phyloP scores from a whole-genome alignment of 2,329 filamentous ascomycete species.

The Colletotrichum noveboracense region DNA sequence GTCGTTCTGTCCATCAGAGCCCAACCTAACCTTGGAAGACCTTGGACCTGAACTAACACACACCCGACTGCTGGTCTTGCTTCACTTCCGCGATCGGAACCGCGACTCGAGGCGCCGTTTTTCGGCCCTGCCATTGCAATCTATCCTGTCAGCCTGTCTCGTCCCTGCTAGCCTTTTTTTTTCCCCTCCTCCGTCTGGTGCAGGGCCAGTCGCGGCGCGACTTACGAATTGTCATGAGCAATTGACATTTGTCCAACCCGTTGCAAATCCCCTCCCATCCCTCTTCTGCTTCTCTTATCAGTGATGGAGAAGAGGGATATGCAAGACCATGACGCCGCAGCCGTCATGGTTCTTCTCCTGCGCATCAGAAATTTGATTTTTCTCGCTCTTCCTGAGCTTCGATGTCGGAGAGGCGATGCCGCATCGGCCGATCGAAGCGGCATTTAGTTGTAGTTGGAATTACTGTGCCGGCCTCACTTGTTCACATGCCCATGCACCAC shows the following conservation, averaged over 20 bases:
- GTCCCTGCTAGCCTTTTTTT: background rate
- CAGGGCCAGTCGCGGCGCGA: background rate
- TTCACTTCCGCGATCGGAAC: slow-evolving; percentile 16
- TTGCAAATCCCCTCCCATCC: background rate
- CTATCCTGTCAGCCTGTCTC: background rate
- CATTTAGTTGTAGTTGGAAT: background rate
- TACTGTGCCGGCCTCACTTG: background rate
- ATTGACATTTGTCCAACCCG: slow-evolving; percentile 14
- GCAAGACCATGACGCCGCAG: slow-evolving; percentile 1
- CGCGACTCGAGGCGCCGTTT: slow-evolving; percentile 5
- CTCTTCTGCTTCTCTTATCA: slow-evolving; percentile 3
- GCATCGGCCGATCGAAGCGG: background rate
- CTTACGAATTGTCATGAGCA: slow-evolving; percentile 19
- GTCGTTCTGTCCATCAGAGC: background rate
- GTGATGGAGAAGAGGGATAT: slow-evolving; percentile 6
- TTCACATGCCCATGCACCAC: background rate
- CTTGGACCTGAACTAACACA: background rate
- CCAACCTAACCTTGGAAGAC: background rate
- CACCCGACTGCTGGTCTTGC: background rate
- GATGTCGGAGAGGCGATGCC: background rate
- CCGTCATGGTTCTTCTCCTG: background rate
- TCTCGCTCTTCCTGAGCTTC: background rate
- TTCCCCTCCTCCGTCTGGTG: background rate
- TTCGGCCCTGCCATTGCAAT: slow-evolving; percentile 1
- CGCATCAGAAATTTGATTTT: background rate